Base-by-base conservation (phyloP, 2,329 filamentous ascomycete species). In the Penicillium janthinellum region DNA sequence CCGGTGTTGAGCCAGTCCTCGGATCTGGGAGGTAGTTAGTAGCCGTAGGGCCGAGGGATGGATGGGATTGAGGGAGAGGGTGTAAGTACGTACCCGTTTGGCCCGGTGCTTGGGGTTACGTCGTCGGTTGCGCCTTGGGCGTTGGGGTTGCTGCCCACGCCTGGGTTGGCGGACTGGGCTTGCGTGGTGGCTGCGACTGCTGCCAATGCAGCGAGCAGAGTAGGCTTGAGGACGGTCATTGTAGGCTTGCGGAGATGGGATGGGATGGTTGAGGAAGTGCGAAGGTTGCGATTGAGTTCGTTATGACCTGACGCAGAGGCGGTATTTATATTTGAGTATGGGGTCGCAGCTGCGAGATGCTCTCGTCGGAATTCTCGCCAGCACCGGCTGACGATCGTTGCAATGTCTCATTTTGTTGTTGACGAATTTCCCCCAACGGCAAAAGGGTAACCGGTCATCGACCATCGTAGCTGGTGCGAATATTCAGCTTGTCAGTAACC, bases 1-100 rank as follows among this genome's bases (percentile, higher is more conserved):
- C 58, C 62, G 20, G 60, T 61, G 20, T 62, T 64, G 12, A 63
- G 53, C 58, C 61, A 63, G 38, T 63, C 54, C n/a, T 63, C 61
- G n/a, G 61, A 63, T 49, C 61, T 63, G 56, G 12, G 15, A 22
- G 10, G 5, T 2, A 1, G n/a, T 56, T 38, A 44, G 22, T 52
- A 41, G 31, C 28, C 15, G 5, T 39, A 28, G 25, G 25, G 25
- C 25, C 6, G 25, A 28, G 25, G 4, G 25, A 4, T 4, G 25
- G 25, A 28, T 28, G 50, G 17, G 10, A 20, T 38, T 6, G 7
- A n/a, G n/a, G 34, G 17, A 14, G 3, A 12, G 14, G 34, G 14
- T 28, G 2, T 10, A 14, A 10, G 20, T 20, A 20, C 20, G 17
- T 59, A 64, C 61, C 61, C 56, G 31, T 59, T 63, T 11, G 61